Conservation (phyloP, 2,329 filamentous ascomycete species). For the Fonsecaea multimorphosa region DNA sequence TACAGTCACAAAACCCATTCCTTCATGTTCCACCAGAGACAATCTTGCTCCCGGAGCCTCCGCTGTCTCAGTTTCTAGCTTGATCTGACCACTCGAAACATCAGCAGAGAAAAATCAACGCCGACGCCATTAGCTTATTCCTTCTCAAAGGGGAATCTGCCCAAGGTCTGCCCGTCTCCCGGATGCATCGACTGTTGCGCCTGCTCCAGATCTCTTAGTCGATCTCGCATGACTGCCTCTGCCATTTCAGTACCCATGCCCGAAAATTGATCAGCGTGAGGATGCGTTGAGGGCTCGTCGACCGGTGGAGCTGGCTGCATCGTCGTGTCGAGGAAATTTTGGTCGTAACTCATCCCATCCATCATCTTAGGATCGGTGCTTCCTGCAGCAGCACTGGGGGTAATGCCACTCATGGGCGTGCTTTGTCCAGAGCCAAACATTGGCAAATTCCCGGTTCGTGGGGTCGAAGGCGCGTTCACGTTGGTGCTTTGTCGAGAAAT, state of each 20-base stretch:
- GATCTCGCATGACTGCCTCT: conserved; percentile 68
- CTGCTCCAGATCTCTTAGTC: conserved; percentile 60
- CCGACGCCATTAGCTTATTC: conserved; percentile 26
- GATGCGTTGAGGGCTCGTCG: conserved; percentile 40
- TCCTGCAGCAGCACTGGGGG: conserved; percentile 54
- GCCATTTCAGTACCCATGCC: conserved; percentile 60
- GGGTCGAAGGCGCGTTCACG: conserved; percentile 46
- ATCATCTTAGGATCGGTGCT: conserved; percentile 66
- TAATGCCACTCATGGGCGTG: conserved; percentile 52
- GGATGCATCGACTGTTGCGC: conserved; percentile 23
- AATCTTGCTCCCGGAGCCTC: neutral
- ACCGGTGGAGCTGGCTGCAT: conserved; percentile 63
- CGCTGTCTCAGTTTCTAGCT: neutral
- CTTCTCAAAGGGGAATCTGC: conserved; percentile 40
- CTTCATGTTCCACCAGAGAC: neutral
- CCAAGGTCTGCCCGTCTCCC: conserved; percentile 32
- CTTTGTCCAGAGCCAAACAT: conserved; percentile 40
- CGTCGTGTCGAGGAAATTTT: conserved; percentile 70
- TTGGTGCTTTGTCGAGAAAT: conserved; percentile 46
- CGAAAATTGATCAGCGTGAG: conserved; percentile 35
- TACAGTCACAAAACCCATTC: conserved; percentile 11
- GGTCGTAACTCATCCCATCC: conserved; percentile 69
- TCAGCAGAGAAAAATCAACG: conserved; percentile 2
- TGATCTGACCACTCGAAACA: neutral
- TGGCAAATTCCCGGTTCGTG: conserved; percentile 30